Evolutionary conservation across 1,284 basidiomycete genomes (phyloP), one percentile per base, ranked within the genome.

Genomic region (Trametes sp.): DNA sequence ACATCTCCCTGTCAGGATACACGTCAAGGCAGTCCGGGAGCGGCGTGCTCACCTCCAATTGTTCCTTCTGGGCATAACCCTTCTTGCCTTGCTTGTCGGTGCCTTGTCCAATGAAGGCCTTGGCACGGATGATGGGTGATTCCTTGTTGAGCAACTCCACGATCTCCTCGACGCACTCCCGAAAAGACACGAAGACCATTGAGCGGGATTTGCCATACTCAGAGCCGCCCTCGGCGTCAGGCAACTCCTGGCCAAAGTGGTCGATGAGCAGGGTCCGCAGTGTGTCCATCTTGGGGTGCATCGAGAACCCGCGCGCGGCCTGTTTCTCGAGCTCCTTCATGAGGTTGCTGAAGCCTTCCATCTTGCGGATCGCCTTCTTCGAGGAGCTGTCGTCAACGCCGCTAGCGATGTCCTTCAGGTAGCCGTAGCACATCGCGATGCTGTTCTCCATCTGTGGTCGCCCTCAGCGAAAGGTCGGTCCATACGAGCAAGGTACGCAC

Each of bases 141-240:
- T 94, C 89, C 61, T 82, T 80, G 72, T 90, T 91, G 66, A 96
- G 77, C 59, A 87, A 81, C 59, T 88, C 86, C 19, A 98, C 94
- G 55, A 99, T 87, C 77, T 99, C 96, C 56, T 95, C 90, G 3
- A 99, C 95, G 55, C 91, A 92, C 60, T 94, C 89, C 52, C 98
- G 84, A 74, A 87, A 96, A 6, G 92, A 91, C 62, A 93, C 94
- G 73, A 99, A 99, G 1, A 99, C 93, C 93, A 99, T 99, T n/a
- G 91, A 93, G 63, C 91, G 85, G 0, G 95, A 94, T 62, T 83
- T 29, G 36, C 49, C 13, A 58, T 28, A 59, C 66, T 63, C 6
- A 13, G 16, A 62, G 42, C 75, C 78, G 23, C 76, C 82, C 11
- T 70, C 76, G 5, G 82, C 83, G 62, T 88, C 84, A 35, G 80